A percentile compares a stretch with the other conserved stretches of the same genome.
phyloP scores from a whole-genome alignment of 306 rosid species.

The Sechiopsis laciniata region DNA sequence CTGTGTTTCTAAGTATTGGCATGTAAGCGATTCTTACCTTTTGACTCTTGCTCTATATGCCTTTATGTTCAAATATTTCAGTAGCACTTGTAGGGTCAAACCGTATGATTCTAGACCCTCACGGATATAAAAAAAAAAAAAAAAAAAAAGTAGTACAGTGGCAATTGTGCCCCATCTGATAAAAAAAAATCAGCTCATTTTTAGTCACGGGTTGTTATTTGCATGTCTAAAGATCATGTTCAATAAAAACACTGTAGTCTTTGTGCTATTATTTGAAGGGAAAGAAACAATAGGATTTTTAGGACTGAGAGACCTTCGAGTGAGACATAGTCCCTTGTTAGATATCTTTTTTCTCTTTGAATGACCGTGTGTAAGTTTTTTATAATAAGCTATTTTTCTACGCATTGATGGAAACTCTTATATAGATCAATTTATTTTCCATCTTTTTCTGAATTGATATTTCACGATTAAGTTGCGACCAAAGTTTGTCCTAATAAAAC shows the following conservation, averaged over 20 bases:
- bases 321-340: background rate
- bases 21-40: slow-evolving; percentile 39
- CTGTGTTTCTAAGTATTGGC: slow-evolving; percentile 97
- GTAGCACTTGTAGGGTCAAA: background rate
- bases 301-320: background rate
- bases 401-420: background rate
- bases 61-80: background rate
- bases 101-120: too few species aligned
- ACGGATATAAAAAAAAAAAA: too few species aligned
- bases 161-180: background rate
- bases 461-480: background rate
- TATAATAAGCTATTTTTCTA: too few species aligned
- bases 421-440: background rate
- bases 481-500: too few species aligned
- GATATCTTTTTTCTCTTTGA: background rate
- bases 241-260: background rate
- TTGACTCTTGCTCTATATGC: too few species aligned
- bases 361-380: too few species aligned
- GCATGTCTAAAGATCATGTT: background rate
- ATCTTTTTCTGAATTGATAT: background rate
- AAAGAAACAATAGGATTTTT: background rate
- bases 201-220: background rate
- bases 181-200: background rate
- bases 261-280: background rate
- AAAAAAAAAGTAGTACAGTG: too few species aligned